These are phyloP conservation scores for Aspergillus sp. DNA, from an alignment of 2,329 filamentous ascomycete species.

Conservation along the genomic window DNA sequence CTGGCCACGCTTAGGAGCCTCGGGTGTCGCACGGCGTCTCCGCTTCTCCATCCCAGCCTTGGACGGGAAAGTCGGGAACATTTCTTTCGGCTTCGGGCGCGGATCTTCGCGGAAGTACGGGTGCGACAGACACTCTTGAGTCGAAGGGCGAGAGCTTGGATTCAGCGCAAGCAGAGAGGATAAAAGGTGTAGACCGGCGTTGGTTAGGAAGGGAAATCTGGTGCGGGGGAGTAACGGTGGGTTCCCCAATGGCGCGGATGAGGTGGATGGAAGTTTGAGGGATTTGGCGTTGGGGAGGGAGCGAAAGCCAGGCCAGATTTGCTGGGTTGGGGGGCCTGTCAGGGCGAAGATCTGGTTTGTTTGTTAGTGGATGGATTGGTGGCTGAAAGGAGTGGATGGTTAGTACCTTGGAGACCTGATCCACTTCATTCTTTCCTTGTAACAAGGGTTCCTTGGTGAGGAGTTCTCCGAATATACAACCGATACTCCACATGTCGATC, in stretches of 20 bases:
- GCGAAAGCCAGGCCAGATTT: constrained; percentile 78
- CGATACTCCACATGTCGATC: constrained; percentile 93
- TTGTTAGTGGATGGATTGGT: neutral
- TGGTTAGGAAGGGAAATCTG: constrained; percentile 74
- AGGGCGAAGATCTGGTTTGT: constrained; percentile 66
- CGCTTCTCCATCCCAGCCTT: constrained; percentile 88
- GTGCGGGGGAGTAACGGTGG: constrained; percentile 56
- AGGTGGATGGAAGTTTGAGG: constrained; percentile 57
- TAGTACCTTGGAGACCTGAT: constrained; percentile 64
- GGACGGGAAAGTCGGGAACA: constrained; percentile 96
- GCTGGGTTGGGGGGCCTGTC: constrained; percentile 76
- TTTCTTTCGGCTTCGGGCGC: constrained; percentile 76
- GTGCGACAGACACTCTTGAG: constrained; percentile 67
- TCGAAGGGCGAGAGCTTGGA: constrained; percentile 63
- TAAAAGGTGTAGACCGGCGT: constrained; percentile 65
- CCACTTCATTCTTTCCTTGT: constrained; percentile 86
- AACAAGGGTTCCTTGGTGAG: constrained; percentile 75
- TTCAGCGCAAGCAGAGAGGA: constrained; percentile 66
- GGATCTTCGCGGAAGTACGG: constrained; percentile 85
- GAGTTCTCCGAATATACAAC: constrained; percentile 92
- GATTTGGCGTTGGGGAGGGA: constrained; percentile 79
- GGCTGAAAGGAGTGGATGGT: neutral
- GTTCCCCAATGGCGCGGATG: constrained; percentile 26
- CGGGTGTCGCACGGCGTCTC: constrained; percentile 64
- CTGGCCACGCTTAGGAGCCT: constrained; percentile 73